phyloP scores from a whole-genome alignment of 2,329 filamentous ascomycete species.

The Didymella glomerata region DNA sequence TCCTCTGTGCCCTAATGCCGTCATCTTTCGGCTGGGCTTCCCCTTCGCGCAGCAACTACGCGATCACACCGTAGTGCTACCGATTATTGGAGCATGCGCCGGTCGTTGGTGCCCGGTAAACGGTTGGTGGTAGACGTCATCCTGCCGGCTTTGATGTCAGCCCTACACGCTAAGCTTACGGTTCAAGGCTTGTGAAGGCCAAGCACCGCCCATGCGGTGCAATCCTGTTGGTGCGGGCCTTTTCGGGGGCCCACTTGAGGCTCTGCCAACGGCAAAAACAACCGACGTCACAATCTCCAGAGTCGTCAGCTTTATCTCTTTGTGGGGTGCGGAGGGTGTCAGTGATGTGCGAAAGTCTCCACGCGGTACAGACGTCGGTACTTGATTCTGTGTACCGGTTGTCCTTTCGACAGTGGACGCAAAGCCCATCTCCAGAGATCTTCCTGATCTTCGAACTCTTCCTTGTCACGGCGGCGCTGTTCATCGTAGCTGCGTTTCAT shows the following conservation, averaged over 20 bases:
- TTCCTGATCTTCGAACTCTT: neutral
- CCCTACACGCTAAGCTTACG: conserved; percentile 11
- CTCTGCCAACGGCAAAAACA: conserved; percentile 4
- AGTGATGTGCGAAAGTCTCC: neutral
- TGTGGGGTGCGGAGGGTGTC: conserved; percentile 6
- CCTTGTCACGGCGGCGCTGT: neutral
- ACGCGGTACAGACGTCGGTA: neutral
- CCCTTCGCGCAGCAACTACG: conserved; percentile 2
- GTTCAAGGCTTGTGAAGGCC: conserved; percentile 15
- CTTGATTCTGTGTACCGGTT: neutral
- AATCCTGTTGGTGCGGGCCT: conserved; percentile 17
- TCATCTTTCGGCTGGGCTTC: conserved; percentile 15
- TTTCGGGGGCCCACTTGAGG: conserved; percentile 12
- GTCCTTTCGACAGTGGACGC: neutral
- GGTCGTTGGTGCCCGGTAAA: neutral
- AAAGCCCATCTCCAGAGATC: neutral
- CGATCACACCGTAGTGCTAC: conserved; percentile 3
- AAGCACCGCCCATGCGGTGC: conserved; percentile 12
- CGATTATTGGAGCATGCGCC: neutral
- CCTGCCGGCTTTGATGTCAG: conserved; percentile 2
- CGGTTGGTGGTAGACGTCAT: conserved; percentile 11
- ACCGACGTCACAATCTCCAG: conserved; percentile 17
- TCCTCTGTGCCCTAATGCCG: conserved; percentile 18
- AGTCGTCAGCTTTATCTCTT: conserved; percentile 8
- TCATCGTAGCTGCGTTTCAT: conserved; percentile 1